Evolutionary conservation across 805 yeast species (phyloP).

Genomic region (Metschnikowia aberdeeniae): DNA sequence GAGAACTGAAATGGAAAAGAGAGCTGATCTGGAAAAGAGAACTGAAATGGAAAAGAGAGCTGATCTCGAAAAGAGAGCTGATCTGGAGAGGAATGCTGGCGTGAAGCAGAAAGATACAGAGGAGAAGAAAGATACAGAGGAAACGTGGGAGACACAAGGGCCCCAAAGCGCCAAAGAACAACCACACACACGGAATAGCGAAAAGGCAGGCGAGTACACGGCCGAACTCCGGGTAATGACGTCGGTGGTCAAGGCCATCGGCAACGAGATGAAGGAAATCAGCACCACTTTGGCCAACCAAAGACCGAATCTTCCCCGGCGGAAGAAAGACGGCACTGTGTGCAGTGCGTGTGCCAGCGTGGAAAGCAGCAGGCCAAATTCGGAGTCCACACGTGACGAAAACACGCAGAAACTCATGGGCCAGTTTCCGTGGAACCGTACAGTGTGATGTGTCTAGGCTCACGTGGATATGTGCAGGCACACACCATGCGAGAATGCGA

Average conservation of each 20-base stretch:
- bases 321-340: neutral
- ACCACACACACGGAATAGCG: no score
- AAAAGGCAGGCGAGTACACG: neutral
- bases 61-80: no score
- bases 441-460: conserved; percentile 3
- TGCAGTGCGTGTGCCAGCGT: conserved; percentile 7
- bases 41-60: no score
- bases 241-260: conserved; percentile 1
- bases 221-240: conserved; percentile 1
- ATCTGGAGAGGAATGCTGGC: no score
- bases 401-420: conserved; percentile 15
- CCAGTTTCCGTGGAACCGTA: conserved; percentile 14
- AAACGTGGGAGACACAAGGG: no score
- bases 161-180: no score
- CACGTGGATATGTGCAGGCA: no score
- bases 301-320: neutral
- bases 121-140: no score
- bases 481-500: neutral
- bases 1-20: no score
- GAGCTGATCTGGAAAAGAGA: no score
- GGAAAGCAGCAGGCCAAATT: conserved; percentile 7
- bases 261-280: conserved; percentile 4
- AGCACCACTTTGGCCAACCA: conserved; percentile 1
- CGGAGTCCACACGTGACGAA: conserved; percentile 12
- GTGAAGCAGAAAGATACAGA: no score